phyloP scores from a whole-genome alignment of 148 eudicot genomes.

The Cornus kousa region DNA sequence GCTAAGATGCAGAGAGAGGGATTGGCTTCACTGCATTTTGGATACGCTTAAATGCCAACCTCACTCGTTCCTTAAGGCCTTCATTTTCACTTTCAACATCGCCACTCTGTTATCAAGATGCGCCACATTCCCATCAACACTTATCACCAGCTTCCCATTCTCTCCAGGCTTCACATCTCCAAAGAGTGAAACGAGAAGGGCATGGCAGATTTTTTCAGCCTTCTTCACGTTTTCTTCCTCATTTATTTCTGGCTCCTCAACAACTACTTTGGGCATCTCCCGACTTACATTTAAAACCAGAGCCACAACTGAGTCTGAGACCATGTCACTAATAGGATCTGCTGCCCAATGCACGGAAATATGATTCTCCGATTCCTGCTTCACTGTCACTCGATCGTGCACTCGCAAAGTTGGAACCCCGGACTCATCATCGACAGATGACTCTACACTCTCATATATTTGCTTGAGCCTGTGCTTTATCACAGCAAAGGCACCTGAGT shows the following conservation, averaged over 20 bases:
- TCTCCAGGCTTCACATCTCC: constrained; percentile 84
- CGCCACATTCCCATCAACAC: constrained; percentile 68
- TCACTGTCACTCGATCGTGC: constrained; percentile 70
- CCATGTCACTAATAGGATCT: constrained; percentile 93
- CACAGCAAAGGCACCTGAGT: constrained; percentile 82
- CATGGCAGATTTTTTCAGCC: constrained; percentile 63
- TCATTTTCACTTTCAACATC: constrained; percentile 82
- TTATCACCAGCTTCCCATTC: constrained; percentile 65
- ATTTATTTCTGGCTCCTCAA: constrained; percentile 43
- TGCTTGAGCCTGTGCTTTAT: constrained; percentile 72
- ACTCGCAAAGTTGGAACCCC: constrained; percentile 56
- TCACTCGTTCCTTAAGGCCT: constrained; percentile 78
- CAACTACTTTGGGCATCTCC: constrained; percentile 85
- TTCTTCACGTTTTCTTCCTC: constrained; percentile 71
- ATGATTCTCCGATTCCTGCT: constrained; percentile 80
- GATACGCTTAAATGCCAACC: constrained; percentile 58
- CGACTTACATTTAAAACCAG: constrained; percentile 72
- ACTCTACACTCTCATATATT: constrained; percentile 82
- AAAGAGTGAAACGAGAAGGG: constrained; percentile 72
- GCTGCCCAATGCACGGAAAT: constrained; percentile 82
- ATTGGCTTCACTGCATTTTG: constrained; percentile 71
- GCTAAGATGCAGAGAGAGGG: constrained; percentile 50
- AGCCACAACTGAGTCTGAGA: constrained; percentile 85
- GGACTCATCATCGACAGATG: constrained; percentile 59
- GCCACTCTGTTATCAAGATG: constrained; percentile 69